phyloP scores from a whole-genome alignment of 2,329 filamentous ascomycete genomes.

The Neocucurbitaria cava region DNA sequence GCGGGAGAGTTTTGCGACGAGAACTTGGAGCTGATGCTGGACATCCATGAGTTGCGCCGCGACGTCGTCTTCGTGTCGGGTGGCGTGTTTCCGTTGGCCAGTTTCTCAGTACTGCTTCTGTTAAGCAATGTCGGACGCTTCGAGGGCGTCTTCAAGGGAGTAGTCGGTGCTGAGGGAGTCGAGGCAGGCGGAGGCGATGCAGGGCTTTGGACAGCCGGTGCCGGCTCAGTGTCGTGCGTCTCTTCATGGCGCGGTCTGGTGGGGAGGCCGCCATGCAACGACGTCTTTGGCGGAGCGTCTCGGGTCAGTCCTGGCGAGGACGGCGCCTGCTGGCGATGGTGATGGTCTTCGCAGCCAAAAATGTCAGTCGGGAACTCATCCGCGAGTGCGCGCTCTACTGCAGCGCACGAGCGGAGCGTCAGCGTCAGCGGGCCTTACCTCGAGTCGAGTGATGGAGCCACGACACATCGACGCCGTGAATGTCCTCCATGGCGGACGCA shows the following conservation, averaged over 20 bases:
- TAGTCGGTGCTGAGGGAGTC: constrained; percentile 15
- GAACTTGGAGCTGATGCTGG: constrained; percentile 91
- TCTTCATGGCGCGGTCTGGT: constrained; percentile 21
- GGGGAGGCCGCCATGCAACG: constrained; percentile 41
- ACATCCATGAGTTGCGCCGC: constrained; percentile 86
- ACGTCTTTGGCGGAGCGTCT: constrained; percentile 46
- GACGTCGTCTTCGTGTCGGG: constrained; percentile 37
- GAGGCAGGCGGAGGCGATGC: constrained; percentile 27
- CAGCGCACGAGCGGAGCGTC: constrained; percentile 29
- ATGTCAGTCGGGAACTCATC: constrained; percentile 27
- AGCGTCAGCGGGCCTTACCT: constrained; percentile 64
- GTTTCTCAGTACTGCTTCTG: constrained; percentile 50
- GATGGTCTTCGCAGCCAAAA: constrained; percentile 34
- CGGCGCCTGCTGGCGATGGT: constrained; percentile 46
- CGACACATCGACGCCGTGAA: constrained; percentile 84
- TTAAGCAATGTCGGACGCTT: constrained; percentile 53
- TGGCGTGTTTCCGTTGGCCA: constrained; percentile 32
- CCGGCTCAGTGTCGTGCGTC: constrained; percentile 20
- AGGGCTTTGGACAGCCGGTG: constrained; percentile 33
- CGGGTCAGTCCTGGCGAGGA: constrained; percentile 43
- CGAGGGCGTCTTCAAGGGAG: constrained; percentile 35
- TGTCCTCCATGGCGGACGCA: constrained; percentile 71
- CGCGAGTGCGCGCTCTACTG: constrained; percentile 19
- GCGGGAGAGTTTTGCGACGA: constrained; percentile 61
- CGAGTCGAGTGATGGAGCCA: constrained; percentile 88